A percentile compares a stretch with the other conserved stretches of the same genome.
phyloP scores from a whole-genome alignment of 2,329 filamentous ascomycete genomes.

The Escovopsis sp. region DNA sequence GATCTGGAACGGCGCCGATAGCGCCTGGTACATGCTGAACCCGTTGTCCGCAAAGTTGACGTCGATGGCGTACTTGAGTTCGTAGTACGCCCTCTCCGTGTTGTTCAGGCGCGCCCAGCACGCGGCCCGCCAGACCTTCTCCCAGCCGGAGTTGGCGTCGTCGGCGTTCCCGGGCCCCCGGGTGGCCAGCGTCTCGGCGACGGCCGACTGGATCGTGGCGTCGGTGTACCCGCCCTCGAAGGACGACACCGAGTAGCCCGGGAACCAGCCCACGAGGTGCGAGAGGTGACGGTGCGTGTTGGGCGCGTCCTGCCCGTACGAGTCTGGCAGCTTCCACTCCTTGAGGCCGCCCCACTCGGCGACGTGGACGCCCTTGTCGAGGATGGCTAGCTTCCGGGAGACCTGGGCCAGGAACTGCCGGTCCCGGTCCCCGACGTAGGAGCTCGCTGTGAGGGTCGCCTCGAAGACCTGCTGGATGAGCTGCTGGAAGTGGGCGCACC shows the following conservation, averaged over 20 bases:
- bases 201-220: constrained; percentile 28
- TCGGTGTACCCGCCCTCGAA: constrained; percentile 23
- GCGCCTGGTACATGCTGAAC: constrained; percentile 34
- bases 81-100: constrained; percentile 31
- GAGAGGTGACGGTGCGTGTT: constrained; percentile 30
- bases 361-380: constrained; percentile 19
- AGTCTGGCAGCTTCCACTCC: constrained; percentile 21
- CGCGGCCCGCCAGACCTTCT: constrained; percentile 41
- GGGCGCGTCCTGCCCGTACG: constrained; percentile 13
- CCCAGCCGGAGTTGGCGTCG: constrained; percentile 42
- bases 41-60: constrained; percentile 36
- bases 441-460: constrained; percentile 17
- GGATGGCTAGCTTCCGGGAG: constrained; percentile 1
- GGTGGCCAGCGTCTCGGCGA: constrained; percentile 28
- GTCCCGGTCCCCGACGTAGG: constrained; percentile 12
- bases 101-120: constrained; percentile 42
- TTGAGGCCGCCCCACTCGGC: constrained; percentile 17
- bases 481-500: constrained; percentile 39
- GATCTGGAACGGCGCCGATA: constrained; percentile 38
- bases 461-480: constrained; percentile 30
- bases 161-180: constrained; percentile 30
- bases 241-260: constrained; percentile 34
- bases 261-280: constrained; percentile 41
- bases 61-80: constrained; percentile 32
- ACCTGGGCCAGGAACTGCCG: constrained; percentile 20